Evolutionary conservation across 2,329 filamentous ascomycete genomes (phyloP), one percentile per base, ranked within the genome.

Genomic region (Dactylellina drechsleri): DNA sequence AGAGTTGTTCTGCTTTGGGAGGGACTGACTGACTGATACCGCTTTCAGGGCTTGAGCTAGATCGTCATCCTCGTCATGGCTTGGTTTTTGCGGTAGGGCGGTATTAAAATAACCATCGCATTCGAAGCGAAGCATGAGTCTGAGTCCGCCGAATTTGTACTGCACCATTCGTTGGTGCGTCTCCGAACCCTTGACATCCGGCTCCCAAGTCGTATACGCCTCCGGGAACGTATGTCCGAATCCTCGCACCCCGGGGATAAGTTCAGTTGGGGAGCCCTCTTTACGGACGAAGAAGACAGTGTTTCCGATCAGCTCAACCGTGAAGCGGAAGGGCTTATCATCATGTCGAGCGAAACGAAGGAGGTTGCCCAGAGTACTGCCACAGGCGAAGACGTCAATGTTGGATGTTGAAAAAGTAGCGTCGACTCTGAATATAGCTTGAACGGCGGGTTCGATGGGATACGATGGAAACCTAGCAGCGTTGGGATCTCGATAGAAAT

Each of bases 171-270:
- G 53, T 60, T 67, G 64, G 45, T 67, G 64, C 53, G 53, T 67
- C 56, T 59, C 64, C 50, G 61, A 65, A 36, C 61, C 83, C 53
- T 83, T 84, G 0, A 88, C 85, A 0, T 83, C 84, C 0, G 77
- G 10, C 8, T 86, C 85, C 89, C 89, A 91, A 0, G 84, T 87
- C 0, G 90, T 92, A 78, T 91, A 89, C 0, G 84, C 83, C 56
- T 91, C 87, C 0, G 87, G 88, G 77, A 92, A 92, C 0, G 87
- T 85, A 77, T 91, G 89, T 0, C 89, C 89, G 77, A 84, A 91
- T 0, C 90, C 90, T 15, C 78, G 77, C 0, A 91, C 81, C n/a
- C 83, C 83, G 0, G 81, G 77, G 4, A 91, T 87, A 0, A 83
- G 79, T 77, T 90, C 87, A 0, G 80, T 85, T 0, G 89, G 87